phyloP scores from a whole-genome alignment of 192 early-diverging fungal species.

The Allomyces macrogynus region DNA sequence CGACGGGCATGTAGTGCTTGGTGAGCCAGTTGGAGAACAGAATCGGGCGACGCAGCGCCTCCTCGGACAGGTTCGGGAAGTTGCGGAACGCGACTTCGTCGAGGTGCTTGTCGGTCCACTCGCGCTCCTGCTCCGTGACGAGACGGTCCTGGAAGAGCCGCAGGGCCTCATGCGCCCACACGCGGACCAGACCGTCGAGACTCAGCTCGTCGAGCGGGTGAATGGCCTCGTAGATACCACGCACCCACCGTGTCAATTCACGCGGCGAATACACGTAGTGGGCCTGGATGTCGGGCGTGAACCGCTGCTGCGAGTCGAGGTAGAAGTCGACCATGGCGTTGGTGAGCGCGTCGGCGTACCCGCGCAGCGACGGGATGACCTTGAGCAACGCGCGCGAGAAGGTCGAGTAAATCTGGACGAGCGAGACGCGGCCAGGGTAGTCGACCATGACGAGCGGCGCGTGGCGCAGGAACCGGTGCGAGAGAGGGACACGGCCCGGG shows the following conservation, averaged over 20 bases:
- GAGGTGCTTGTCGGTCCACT: slow-evolving; percentile 78
- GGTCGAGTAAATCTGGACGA: slow-evolving; percentile 89
- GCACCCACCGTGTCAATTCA: slow-evolving; percentile 96
- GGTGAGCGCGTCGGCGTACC: slow-evolving; percentile 77
- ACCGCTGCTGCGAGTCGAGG: slow-evolving; percentile 64
- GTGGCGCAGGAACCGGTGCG: slow-evolving; percentile 90
- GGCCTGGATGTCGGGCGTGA: slow-evolving; percentile 93
- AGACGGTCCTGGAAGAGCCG: slow-evolving; percentile 97
- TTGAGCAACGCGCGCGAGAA: slow-evolving; percentile 84
- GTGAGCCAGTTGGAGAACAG: slow-evolving; percentile 96
- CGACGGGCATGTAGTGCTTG: slow-evolving; percentile 76
- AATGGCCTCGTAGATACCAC: slow-evolving; percentile 91
- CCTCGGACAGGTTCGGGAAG: slow-evolving; percentile 64
- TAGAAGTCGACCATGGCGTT: slow-evolving; percentile 96
- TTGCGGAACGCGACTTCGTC: slow-evolving; percentile 61
- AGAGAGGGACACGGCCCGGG: slow-evolving; percentile 87
- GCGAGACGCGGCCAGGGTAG: slow-evolving; percentile 80
- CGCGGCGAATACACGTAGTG: slow-evolving; percentile 99
- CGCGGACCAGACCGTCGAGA: slow-evolving; percentile 71
- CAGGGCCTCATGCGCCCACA: slow-evolving; percentile 96
- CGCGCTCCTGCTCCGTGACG: slow-evolving; percentile 63
- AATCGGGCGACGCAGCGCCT: slow-evolving; percentile 68
- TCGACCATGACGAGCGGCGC: slow-evolving; percentile 94
- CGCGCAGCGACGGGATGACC: slow-evolving; percentile 70
- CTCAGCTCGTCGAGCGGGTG: slow-evolving; percentile 55